These are phyloP conservation scores for Backusella circina DNA, from an alignment of 192 early-diverging fungal genomes.

Conservation along the genomic window DNA sequence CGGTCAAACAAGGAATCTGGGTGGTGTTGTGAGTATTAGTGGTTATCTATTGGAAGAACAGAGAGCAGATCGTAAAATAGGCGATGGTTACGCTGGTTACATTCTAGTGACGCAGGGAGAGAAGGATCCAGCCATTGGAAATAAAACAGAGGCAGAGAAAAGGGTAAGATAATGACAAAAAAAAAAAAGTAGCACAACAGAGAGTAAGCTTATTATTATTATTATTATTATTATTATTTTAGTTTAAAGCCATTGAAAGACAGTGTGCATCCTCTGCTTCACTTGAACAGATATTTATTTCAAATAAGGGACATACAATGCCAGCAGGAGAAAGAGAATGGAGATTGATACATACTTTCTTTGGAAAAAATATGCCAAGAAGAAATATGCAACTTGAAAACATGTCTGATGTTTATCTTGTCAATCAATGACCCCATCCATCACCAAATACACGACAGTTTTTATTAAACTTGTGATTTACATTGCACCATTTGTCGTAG, in stretches of 20 bases:
- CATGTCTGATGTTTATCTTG: constrained; percentile 64
- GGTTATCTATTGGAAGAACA: constrained; percentile 53
- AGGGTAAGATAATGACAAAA: constrained; percentile 15
- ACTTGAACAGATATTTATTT: constrained; percentile 39
- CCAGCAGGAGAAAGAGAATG: constrained; percentile 58
- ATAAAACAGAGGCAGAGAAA: constrained; percentile 33
- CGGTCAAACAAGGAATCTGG: constrained; percentile 38
- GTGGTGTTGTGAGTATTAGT: constrained; percentile 58
- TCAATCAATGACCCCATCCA: constrained; percentile 40
- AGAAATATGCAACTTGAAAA: constrained; percentile 53
- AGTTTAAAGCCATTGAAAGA: constrained; percentile 30
- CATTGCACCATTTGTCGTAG: constrained; percentile 30
- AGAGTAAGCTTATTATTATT: background rate
- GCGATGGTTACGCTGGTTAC: constrained; percentile 27
- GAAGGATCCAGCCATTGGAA: constrained; percentile 43
- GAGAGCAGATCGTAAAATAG: constrained; percentile 21
- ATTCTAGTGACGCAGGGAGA: constrained; percentile 60
- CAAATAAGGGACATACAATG: constrained; percentile 62
- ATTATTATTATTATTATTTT: background rate
- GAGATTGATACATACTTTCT: constrained; percentile 60
- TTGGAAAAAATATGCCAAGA: constrained; percentile 47
- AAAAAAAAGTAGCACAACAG: background rate
- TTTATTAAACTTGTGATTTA: background rate
- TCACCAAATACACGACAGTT: constrained; percentile 26
- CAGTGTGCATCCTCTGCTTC: constrained; percentile 29